phyloP scores from a whole-genome alignment of 169 alveolate genomes.

The Cryptosporidium bovis region DNA sequence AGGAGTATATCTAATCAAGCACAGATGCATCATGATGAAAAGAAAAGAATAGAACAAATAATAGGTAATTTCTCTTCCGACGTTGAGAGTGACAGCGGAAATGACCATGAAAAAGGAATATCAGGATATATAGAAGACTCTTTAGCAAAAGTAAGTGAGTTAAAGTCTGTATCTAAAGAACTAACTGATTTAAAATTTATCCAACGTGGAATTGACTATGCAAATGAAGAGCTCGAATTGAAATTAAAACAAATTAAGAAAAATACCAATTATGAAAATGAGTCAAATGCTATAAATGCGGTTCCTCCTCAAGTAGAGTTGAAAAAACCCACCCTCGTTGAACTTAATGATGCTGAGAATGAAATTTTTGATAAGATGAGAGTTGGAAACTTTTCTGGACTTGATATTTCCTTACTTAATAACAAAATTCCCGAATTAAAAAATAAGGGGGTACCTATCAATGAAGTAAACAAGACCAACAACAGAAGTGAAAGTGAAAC shows the following conservation, averaged over 20 bases:
- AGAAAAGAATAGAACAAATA: slow-evolving; percentile 57
- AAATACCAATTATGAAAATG: neutral
- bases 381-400: neutral
- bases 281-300: neutral
- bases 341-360: slow-evolving; percentile 3
- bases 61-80: slow-evolving; percentile 14
- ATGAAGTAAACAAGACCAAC: neutral
- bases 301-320: neutral
- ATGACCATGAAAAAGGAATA: neutral
- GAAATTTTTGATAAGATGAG: neutral
- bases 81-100: neutral
- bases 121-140: slow-evolving; percentile 2
- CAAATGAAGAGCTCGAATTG: slow-evolving; percentile 13
- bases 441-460: neutral
- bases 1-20: slow-evolving; percentile 77
- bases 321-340: slow-evolving; percentile 6
- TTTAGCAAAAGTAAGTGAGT: slow-evolving; percentile 6
- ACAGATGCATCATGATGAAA: slow-evolving; percentile 78
- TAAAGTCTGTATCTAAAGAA: slow-evolving; percentile 5
- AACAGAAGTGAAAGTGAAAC: neutral
- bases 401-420: neutral
- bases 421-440: neutral
- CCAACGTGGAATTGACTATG: slow-evolving; percentile 38
- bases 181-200: slow-evolving; percentile 43
- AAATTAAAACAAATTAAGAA: slow-evolving; percentile 31